These are phyloP conservation scores for Solanum infundibuliforme DNA, from an alignment of 257 asterid genomes.

Conservation along the genomic window DNA sequence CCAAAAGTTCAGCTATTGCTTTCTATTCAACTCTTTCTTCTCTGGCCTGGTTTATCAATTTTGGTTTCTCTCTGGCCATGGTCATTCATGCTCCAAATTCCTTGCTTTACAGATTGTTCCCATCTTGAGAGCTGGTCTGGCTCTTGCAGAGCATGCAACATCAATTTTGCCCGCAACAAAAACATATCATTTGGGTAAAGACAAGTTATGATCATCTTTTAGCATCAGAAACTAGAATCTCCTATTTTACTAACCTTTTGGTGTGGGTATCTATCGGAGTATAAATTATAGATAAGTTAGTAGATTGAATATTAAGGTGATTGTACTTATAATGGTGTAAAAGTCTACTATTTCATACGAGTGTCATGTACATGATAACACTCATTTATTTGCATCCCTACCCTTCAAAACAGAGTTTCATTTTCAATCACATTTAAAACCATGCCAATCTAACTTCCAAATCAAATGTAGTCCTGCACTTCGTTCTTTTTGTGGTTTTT, in stretches of 20 bases:
- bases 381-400: not conserved
- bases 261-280: not conserved
- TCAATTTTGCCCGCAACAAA: constrained; percentile 76
- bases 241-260: not conserved
- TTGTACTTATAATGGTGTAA: not conserved
- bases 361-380: not conserved
- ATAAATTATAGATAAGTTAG: not conserved
- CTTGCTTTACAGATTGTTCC: constrained; percentile 70
- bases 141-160: constrained; percentile 90
- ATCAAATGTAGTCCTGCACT: not conserved
- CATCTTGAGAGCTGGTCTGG: constrained; percentile 98
- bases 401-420: not conserved
- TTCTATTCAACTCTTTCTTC: not conserved
- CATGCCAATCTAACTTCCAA: not conserved
- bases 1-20: not conserved
- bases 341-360: not conserved
- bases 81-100: not conserved
- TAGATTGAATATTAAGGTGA: not conserved
- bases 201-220: not conserved
- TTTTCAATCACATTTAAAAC: not conserved
- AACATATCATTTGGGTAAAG: constrained; percentile 79
- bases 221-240: not conserved
- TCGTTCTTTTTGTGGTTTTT: not conserved
- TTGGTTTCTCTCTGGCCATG: not conserved
- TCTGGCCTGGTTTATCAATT: not conserved